Base-by-base conservation (phyloP, 2,329 filamentous ascomycete genomes). In the Pochonia chlamydosporia region DNA sequence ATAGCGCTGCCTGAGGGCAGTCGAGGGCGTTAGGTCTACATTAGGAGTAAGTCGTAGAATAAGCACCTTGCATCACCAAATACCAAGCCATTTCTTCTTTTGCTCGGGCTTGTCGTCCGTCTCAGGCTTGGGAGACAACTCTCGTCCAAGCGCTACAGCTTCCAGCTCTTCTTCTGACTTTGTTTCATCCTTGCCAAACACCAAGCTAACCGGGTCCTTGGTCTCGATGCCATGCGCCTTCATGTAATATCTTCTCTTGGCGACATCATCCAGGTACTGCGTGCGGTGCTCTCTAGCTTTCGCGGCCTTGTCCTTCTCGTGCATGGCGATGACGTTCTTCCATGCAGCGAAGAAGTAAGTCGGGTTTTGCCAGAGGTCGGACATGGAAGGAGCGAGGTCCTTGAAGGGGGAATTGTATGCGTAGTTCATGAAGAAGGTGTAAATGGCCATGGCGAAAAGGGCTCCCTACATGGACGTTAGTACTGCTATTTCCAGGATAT, bases 221-320 rank as follows among this genome's bases (percentile, higher is more conserved):
- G 78, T 72, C 64, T 90, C 85, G 60, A 95, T 66, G 9, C 89
- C 90, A 72, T 96, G 89, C 51, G 86, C 89, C 67, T 89, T 84
- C 59, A 91, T 82, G 69, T 89, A 99, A 66, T 87, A 83, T 51
- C 80, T 80, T 59, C 92, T 79, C 80, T 96, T 96, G 65, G 85
- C 79, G 24, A 93, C 85, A 69, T 99, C 93, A 56, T 96, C 89
- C 47, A 89, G 76, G 55, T 82, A 83, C 60, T 78, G 78, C 59
- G 81, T 79, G 47, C 91, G 79, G 69, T 82, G 82, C 66, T 91
- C 87, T 44, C 78, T 74, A 24, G 86, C 85, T 60, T 82, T 71
- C 53, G 78, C 73, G 25, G 82, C 84, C 54, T 80, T 79, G 64
- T 91, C 84, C 57, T 82, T 78, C 55, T 87, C 79, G 62, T 95